A percentile compares a stretch with the other conserved stretches of the same genome.
phyloP scores from a whole-genome alignment of 75 land plant species.

The Cupressus sempervirens region DNA sequence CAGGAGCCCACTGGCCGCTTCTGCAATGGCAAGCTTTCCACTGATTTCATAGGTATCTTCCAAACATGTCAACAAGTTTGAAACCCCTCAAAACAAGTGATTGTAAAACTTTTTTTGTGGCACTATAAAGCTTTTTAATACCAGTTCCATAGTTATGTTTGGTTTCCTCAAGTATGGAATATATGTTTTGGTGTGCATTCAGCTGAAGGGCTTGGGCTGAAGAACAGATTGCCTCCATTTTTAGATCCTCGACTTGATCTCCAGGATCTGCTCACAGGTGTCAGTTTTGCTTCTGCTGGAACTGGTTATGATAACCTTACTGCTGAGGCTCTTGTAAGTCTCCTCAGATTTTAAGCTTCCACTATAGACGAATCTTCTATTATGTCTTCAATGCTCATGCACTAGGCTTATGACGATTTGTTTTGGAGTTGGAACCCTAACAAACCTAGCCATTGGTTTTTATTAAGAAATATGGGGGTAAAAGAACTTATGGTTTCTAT shows the following conservation, averaged over 20 bases:
- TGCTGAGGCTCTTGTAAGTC: slow-evolving; percentile 37
- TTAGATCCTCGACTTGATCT: slow-evolving; percentile 30
- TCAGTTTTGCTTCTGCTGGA: slow-evolving; percentile 69
- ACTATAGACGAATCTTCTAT: neutral
- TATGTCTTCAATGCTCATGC: no score
- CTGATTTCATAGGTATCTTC: slow-evolving; percentile 21
- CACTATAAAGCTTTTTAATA: no score
- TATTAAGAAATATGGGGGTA: no score
- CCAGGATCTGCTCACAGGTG: slow-evolving; percentile 39
- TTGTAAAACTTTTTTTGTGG: no score
- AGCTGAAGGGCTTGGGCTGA: slow-evolving; percentile 42
- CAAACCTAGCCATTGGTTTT: no score
- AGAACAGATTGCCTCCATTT: slow-evolving; percentile 35
- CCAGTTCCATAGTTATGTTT: neutral
- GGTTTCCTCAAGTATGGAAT: neutral
- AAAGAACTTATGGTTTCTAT: no score
- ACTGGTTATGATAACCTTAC: slow-evolving; percentile 70
- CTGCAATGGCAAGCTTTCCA: slow-evolving; percentile 10
- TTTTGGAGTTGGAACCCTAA: no score
- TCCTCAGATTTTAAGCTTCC: neutral
- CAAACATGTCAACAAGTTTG: no score
- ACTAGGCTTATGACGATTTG: no score
- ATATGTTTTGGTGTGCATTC: neutral
- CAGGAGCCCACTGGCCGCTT: slow-evolving; percentile 16
- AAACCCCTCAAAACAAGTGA: neutral